Evolutionary conservation across 2,329 filamentous ascomycete genomes (phyloP), one percentile per base, ranked within the genome.

Genomic region (Dryadomyces sulphureus): DNA sequence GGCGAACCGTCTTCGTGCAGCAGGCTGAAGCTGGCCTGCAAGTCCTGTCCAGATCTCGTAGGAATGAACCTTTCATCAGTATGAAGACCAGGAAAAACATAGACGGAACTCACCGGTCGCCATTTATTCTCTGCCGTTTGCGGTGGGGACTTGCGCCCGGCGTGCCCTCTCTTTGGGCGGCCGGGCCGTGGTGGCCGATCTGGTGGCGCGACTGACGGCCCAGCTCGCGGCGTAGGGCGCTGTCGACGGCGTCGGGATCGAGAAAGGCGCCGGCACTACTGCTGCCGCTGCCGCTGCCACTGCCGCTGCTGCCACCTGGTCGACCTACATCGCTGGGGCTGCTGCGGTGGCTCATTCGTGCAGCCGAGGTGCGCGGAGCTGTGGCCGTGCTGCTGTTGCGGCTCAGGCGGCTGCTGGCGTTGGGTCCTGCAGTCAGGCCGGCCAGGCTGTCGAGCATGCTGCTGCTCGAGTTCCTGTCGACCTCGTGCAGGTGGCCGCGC

Each of bases 1-100:
- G 92, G 92, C 19, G 90, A 95, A 35, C 84, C 88, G 60, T 94
- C 88, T 51, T 95, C 90, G 58, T 94, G 85, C 24, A 96, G 71
- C 46, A 96, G 68, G 59, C 81, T 94, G 64, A 92, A 96, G 62
- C 88, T 93, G 45, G 90, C 88, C 60, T 90, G 84, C 21, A 96
- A 69, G 62, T 98, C 92, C 62, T 94, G 88, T 6, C 90, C 92
- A 53, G 89, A 82, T 38, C 92, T 78, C 55, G 92, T 93, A 24
- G 92, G 92, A 54, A 98, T 96, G 60, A 98, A 98, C 56, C 92
- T 94, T 30, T 14, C 16, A 6, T 11, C 2, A 5, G 9, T 34
- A 19, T 12, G 16, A 27, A 22, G 8, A 24, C 11, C 17, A 36
- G 4, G 36, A 11, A 20, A 43, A 11, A 34, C 9, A 24, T 2